Base-by-base conservation (phyloP, 345 rosid species). In the Gossypium anomalum region DNA sequence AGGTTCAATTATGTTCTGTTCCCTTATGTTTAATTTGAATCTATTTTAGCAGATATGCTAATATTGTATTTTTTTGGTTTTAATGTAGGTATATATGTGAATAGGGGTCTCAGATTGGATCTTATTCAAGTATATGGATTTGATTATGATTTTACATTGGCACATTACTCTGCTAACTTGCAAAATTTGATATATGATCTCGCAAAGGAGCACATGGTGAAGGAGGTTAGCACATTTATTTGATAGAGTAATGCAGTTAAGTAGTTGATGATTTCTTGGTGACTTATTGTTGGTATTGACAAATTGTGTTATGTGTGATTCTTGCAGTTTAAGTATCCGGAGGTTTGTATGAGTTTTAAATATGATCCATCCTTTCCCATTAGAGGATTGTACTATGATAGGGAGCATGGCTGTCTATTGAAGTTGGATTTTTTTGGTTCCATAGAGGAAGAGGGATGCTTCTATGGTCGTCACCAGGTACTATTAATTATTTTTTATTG, bases 391-490 rank as follows among this genome's bases (percentile, higher is more conserved):
- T 89, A 89, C 79, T 94, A 89, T 74, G 98, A 92, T 75, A 94
- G 84, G 90, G 87, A 76, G 74, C 91, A 86, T 60, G 98, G 96
- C 0, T 94, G 93, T 73, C 96, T 94, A 34, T 80, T 92, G 87
- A 94, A 94, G 84, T 78, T 92, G 85, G 99, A 94, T 85, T 94
- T 94, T 85, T 94, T 94, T 83, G 99, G 99, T 63, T 94, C 98
- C 7, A 94, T 94, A 68, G 99, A 94, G 84, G 91, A 87, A 38
- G 94, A 92, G 70, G 99, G 99, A 55, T 94, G 99, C 88, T 92
- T 89, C 80, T 94, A 83, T 79, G 96, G 99, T 67, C 95, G 89
- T 57, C 90, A 83, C 74, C 93, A 91, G 99, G 99, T 89, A 86
- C 78, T 72, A 8, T 51, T 14, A 14, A 22, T 34, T 63, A 8